phyloP scores from a whole-genome alignment of 805 yeast species.

The Ogataea thermomethanolica region DNA sequence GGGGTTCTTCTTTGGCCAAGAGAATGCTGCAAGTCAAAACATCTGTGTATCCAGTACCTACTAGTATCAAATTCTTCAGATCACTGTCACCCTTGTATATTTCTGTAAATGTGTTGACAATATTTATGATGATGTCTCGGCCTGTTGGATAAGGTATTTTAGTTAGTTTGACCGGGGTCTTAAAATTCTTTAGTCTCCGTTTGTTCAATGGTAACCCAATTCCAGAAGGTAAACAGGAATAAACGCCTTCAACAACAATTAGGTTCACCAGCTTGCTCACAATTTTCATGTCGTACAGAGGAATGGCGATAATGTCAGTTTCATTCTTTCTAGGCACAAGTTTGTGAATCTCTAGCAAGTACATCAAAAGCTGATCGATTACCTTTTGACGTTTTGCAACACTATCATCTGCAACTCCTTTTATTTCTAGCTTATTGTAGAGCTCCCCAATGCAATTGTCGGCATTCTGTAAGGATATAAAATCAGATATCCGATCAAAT shows the following conservation, averaged over 20 bases:
- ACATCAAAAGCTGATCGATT: conserved; percentile 35
- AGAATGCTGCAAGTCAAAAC: conserved; percentile 47
- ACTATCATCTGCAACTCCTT: background rate
- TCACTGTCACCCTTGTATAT: conserved; percentile 44
- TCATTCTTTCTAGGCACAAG: conserved; percentile 32
- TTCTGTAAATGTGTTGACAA: conserved; percentile 31
- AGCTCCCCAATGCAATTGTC: conserved; percentile 9
- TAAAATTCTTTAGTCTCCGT: conserved; percentile 51
- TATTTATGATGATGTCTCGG: conserved; percentile 17
- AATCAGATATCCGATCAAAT: conserved; percentile 27
- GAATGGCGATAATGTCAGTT: conserved; percentile 53
- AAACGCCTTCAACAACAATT: conserved; percentile 68
- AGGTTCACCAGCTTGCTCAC: conserved; percentile 62
- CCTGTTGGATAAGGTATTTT: conserved; percentile 21
- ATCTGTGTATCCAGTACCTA: conserved; percentile 68
- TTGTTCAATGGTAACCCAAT: conserved; percentile 64
- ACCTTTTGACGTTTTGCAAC: conserved; percentile 25
- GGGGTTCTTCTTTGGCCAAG: conserved; percentile 22
- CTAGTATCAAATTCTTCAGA: conserved; percentile 49
- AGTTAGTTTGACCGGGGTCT: conserved; percentile 22
- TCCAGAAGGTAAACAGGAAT: conserved; percentile 53
- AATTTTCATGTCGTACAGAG: conserved; percentile 80
- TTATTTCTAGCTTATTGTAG: conserved; percentile 4
- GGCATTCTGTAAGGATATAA: conserved; percentile 10
- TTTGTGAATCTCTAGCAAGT: conserved; percentile 38